Base-by-base conservation (phyloP, 2,329 filamentous ascomycete species). In the Leptodontidium sp. region DNA sequence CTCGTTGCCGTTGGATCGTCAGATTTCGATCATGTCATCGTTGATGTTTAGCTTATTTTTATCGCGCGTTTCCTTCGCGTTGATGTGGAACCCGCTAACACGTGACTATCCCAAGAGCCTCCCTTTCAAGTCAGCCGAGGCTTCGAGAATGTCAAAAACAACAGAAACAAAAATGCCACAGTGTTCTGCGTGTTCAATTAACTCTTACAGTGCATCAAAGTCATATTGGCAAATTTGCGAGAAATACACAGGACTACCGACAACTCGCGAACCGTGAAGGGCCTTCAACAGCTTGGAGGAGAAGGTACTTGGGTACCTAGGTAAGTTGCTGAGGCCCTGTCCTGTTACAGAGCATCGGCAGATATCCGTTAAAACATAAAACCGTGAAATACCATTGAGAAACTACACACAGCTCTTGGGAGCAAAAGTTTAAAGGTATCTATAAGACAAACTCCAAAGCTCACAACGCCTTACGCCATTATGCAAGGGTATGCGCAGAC, bases 401-500 rank as follows among this genome's bases (percentile, higher is more conserved):
- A 24, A 49, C 12, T 58, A 65, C 26, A 45, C 29, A 38, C 38
- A 47, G 63, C 63, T 65, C 63, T 40, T 57, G 52, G 40, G 52
- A 65, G 63, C 63, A 58, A 49, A 47, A 58, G 24, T 40, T 65
- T 40, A 53, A 55, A 67, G 58, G 47, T 67, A 67, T 67, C 58
- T 62, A 67, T 24, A 63, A 47, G 43, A 35, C 40, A 57, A 57
- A 50, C 43, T 43, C 49, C 58, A 43, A 66, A 35, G 35, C 26
- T 21, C 50, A 49, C 32, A 49, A 61, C 59, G 49, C 50, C 59
- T 4, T 59, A 49, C 58, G 29, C 59, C 29, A 55, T 43, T n/a
- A 55, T 47, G 50, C 50, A 55, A 67, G 64, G 64, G 64, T 65
- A 65, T 65, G 55, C 21, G 50, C 32, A 67, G n/a, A 67, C 57